Conservation (phyloP, 129 eudicot species). For the Artemisia annua region DNA sequence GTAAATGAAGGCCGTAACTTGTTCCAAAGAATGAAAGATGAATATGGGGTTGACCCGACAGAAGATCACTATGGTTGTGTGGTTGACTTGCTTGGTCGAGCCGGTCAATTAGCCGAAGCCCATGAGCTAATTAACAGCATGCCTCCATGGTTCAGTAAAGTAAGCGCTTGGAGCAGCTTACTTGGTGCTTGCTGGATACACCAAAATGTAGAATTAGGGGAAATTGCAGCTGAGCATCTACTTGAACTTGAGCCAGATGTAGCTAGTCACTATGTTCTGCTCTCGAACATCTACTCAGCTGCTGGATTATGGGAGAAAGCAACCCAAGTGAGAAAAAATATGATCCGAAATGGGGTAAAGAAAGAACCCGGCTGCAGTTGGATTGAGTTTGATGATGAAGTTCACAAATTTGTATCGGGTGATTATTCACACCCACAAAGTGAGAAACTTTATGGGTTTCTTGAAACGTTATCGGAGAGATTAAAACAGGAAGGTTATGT, state of each 20-base stretch:
- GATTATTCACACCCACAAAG: slow-evolving; percentile 72
- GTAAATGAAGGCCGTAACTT: slow-evolving; percentile 63
- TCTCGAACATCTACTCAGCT: slow-evolving; percentile 73
- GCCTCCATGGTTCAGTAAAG: slow-evolving; percentile 49
- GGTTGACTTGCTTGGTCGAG: slow-evolving; percentile 87
- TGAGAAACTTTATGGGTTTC: slow-evolving; percentile 49
- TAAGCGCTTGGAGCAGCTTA: slow-evolving; percentile 81
- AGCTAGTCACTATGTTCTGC: slow-evolving; percentile 79
- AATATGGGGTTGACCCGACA: slow-evolving; percentile 57
- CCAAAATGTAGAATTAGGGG: slow-evolving; percentile 72
- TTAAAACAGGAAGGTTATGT: slow-evolving; percentile 73
- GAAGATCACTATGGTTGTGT: slow-evolving; percentile 79
- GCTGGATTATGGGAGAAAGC: slow-evolving; percentile 84
- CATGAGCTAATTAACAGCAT: slow-evolving; percentile 50
- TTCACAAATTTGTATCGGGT: slow-evolving; percentile 69
- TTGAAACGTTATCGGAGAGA: slow-evolving; percentile 50
- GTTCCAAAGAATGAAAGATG: slow-evolving; percentile 59
- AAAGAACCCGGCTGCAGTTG: slow-evolving; percentile 93
- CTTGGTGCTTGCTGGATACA: slow-evolving; percentile 82
- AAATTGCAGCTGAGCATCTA: slow-evolving; percentile 59
- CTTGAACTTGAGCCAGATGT: slow-evolving; percentile 63
- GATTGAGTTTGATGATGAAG: slow-evolving; percentile 70
- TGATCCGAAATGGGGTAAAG: slow-evolving; percentile 65
- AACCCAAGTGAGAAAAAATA: slow-evolving; percentile 48
- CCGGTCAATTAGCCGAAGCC: slow-evolving; percentile 72